Base-by-base conservation (phyloP, 1,284 basidiomycete genomes). In the Cerioporus squamosus region DNA sequence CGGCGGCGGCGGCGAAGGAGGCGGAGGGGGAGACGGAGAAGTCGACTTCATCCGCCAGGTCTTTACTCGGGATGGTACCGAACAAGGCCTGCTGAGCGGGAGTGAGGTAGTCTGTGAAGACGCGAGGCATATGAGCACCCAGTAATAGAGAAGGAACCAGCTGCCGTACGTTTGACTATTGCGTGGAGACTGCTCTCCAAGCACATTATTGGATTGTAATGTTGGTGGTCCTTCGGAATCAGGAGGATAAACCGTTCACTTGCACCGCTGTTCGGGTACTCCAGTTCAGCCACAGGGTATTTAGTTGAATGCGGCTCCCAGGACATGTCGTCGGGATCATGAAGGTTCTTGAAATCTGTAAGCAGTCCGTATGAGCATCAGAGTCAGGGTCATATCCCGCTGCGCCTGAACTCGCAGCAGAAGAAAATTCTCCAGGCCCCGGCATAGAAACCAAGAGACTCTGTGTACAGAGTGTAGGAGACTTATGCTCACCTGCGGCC, bases 151-250 rank as follows among this genome's bases (percentile, higher is more conserved):
- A 18, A 42, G 5, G n/a, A n/a, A 42, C 9, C 12, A 18, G 8
- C 36, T 31, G 26, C 73, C 82, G 52, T 63, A 90, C 90, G 79
- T 74, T 90, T 81, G 57, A 91, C 72, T 42, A 92, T 90, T 49
- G 82, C 84, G 70, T 86, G 80, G 33, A 92, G 71, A 6, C 85
- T 81, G 62, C 79, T 79, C 73, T 90, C 86, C 33, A 92, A 75
- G 66, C 88, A 87, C 77, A 87, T 81, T 55, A 92, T 85, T 15
- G 90, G 90, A 68, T 88, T 88, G 69, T 91, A 92, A 66, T 91
- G 88, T 66, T 93, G 88, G 64, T 84, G 84, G 75, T 93, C 90
- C 69, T 86, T 90, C 18, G 90, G 90, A 44, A 79, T 83, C 46
- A 91, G 80, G 55, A 92, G 78, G 57, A 89, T 79, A 73, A 85